Percentiles rank a stretch among this genome's conserved stretches.
phyloP scores from a whole-genome alignment of 257 asterid species.

The Nicotiana knightiana region DNA sequence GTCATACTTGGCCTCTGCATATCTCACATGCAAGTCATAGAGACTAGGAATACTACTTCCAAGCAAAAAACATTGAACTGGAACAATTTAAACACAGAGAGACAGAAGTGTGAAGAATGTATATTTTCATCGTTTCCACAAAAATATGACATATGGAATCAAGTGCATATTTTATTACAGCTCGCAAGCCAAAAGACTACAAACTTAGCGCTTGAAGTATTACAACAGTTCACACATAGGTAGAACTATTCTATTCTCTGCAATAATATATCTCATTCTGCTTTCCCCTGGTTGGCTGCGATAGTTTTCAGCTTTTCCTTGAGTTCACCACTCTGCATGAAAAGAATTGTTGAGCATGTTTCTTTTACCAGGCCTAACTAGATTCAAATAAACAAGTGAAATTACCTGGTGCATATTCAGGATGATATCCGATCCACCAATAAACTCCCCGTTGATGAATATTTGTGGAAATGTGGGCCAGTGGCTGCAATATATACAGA shows the following conservation, averaged over 20 bases:
- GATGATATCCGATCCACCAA: constrained; percentile 97
- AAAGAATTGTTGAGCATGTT: constrained; percentile 13
- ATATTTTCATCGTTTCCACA: not conserved
- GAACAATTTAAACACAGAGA: not conserved
- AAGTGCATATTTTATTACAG: not conserved
- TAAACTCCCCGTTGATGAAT: constrained; percentile 84
- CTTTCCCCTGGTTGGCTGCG: constrained; percentile 28
- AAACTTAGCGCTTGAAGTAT: not conserved
- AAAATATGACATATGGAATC: not conserved
- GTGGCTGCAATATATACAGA: constrained; percentile 45
- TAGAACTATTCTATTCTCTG: not conserved
- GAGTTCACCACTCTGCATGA: constrained; percentile 72
- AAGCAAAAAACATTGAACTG: not conserved
- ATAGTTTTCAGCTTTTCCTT: constrained; percentile 49
- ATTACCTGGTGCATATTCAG: constrained; percentile 89
- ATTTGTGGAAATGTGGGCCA: constrained; percentile 99
- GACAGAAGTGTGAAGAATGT: not conserved
- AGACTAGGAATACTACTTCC: not conserved
- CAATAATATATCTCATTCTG: constrained; percentile 14
- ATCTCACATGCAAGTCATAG: not conserved
- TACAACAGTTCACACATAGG: not conserved
- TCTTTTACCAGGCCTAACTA: not conserved
- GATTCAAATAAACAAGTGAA: not conserved
- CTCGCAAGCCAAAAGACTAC: constrained; percentile 1
- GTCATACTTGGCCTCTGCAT: not conserved